Percentiles rank a stretch among this genome's conserved stretches.
These are phyloP conservation scores for Zygoascus meyerae DNA, from an alignment of 1,139 yeast genomes.

Conservation along the genomic window DNA sequence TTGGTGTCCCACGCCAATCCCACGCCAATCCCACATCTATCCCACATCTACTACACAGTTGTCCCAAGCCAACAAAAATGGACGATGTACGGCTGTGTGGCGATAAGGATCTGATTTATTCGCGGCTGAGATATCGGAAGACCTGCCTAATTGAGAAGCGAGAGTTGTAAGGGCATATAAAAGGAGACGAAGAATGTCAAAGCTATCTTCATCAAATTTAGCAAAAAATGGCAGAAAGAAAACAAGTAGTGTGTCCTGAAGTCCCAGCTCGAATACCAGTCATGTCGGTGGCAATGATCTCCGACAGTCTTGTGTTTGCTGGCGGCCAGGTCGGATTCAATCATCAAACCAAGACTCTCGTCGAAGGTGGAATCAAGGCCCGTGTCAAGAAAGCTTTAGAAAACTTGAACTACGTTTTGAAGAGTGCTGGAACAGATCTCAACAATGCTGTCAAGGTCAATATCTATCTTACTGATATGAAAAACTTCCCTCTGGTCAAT, in stretches of 20 bases:
- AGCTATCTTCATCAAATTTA: too few species aligned
- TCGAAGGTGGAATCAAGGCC: conserved; percentile 27
- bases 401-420: conserved; percentile 40
- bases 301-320: conserved; percentile 49
- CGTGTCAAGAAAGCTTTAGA: conserved; percentile 24
- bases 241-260: conserved; percentile 21
- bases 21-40: too few species aligned
- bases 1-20: too few species aligned
- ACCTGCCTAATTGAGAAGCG: too few species aligned
- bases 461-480: conserved; percentile 45
- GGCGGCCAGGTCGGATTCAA: conserved; percentile 42
- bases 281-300: conserved; percentile 45
- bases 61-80: too few species aligned
- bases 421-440: conserved; percentile 44
- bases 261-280: conserved; percentile 28
- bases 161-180: too few species aligned
- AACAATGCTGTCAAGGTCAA: conserved; percentile 49
- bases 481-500: conserved; percentile 43
- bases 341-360: conserved; percentile 32
- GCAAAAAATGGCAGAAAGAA: conserved; percentile 10
- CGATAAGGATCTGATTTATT: too few species aligned
- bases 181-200: too few species aligned
- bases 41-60: too few species aligned
- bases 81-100: too few species aligned
- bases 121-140: too few species aligned